A percentile compares a stretch with the other conserved stretches of the same genome.
Evolutionary conservation across 805 yeast species (phyloP).

Genomic region (Metschnikowia vanudenii): DNA sequence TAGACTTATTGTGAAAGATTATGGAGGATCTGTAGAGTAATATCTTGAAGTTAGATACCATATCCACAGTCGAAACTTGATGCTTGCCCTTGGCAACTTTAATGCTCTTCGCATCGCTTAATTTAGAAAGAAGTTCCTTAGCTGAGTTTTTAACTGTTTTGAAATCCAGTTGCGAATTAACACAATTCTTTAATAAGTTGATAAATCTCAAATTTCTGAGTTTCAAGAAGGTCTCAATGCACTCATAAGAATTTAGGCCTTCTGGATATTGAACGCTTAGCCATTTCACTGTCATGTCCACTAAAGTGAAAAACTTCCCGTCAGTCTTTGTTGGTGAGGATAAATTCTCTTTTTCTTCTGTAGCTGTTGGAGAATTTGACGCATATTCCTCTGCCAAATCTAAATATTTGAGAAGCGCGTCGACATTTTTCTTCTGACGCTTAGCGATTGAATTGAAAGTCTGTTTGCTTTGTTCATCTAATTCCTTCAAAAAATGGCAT

Average conservation of each 20-base stretch:
- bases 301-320: constrained; percentile 28
- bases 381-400: constrained; percentile 46
- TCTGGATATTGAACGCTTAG: constrained; percentile 57
- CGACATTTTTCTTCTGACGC: constrained; percentile 62
- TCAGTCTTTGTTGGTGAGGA: constrained; percentile 2
- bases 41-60: constrained; percentile 53
- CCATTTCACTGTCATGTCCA: constrained; percentile 62
- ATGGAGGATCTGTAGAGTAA: constrained; percentile 61
- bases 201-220: constrained; percentile 59
- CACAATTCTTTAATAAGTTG: constrained; percentile 53
- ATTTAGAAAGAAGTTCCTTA: constrained; percentile 57
- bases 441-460: constrained; percentile 68
- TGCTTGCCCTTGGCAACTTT: constrained; percentile 29
- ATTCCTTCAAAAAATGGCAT: constrained; percentile 43
- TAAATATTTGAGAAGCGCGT: constrained; percentile 49
- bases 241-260: constrained; percentile 44
- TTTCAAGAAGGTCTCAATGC: constrained; percentile 51
- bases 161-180: constrained; percentile 58
- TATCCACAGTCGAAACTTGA: constrained; percentile 44
- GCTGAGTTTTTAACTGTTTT: constrained; percentile 58
- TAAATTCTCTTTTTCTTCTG: constrained; percentile 23
- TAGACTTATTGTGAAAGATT: constrained; percentile 63
- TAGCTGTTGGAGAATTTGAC: constrained; percentile 18
- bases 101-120: constrained; percentile 52
- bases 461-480: constrained; percentile 57